Base-by-base conservation (phyloP, 2,329 filamentous ascomycete species). In the Colletotrichum phormii region DNA sequence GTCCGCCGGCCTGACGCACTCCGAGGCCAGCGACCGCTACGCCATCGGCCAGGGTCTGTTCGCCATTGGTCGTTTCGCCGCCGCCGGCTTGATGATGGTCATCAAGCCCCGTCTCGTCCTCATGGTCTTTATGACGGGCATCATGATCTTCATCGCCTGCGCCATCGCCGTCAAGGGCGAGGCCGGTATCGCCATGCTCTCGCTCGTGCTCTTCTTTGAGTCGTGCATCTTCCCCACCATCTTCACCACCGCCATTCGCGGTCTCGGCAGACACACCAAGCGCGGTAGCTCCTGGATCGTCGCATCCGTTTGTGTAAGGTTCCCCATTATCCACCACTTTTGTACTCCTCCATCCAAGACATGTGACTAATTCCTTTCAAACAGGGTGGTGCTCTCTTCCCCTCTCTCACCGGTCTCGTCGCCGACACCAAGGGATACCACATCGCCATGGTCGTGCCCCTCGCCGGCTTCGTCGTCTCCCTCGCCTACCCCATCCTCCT, bases 361-460 rank as follows among this genome's bases (percentile, higher is more conserved):
- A n/a, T n/a, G n/a, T n/a, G n/a, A n/a, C n/a, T 18, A n/a, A 46
- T n/a, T 24, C 35, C 46, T 22, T n/a, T 3, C 31, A 13, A 26
- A 26, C 24, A 18, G 71, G 66, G 71, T 4, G 67, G 71, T 22
- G 66, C 71, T 1, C 71, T 71, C 6, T 71, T 65, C 22, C 66
- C 71, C 33, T 51, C 26, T 35, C 46, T 73, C 18, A 71, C 67
- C 5, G 71, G 67, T 6, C 61, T 71, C 5, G 54, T 71, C 11
- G 71, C 71, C 12, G 71, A 73, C 49, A 49, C 58, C 42, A 57
- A 53, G 46, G 61, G 42, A 55, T 66, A 73, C 26, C 67, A 71
- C 0, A 82, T 89, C 53, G 89, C 90, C 5, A 92, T 94, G 89
- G 84, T 90, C 9, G 91, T 95, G 1, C 92, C 92, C 0, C 78